Evolutionary conservation across 2,329 filamentous ascomycete species (phyloP).

Genomic region (Colletotrichum musicola): DNA sequence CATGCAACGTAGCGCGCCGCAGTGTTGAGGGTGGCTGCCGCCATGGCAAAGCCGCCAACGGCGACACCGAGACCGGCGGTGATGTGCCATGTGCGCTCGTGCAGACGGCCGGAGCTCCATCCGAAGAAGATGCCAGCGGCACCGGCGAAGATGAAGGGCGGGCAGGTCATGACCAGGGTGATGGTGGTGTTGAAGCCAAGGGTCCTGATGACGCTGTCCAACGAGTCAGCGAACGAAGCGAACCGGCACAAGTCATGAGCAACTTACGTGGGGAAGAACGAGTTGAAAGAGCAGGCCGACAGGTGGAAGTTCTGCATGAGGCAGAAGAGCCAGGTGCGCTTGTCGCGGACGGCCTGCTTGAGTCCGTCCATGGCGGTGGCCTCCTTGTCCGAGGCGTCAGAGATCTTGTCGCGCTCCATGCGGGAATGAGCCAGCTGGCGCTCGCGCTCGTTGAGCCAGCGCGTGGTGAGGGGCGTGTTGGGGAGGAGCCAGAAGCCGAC

Average conservation of each 20-base stretch:
- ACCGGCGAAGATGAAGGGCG: conserved; percentile 64
- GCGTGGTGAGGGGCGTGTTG: conserved; percentile 54
- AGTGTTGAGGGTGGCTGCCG: conserved; percentile 52
- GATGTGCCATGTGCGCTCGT: conserved; percentile 65
- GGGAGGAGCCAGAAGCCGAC: conserved; percentile 69
- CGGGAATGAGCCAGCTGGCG: conserved; percentile 60
- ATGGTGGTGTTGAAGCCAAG: conserved; percentile 62
- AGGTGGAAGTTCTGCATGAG: conserved; percentile 70
- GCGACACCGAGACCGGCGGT: conserved; percentile 56
- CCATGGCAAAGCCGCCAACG: conserved; percentile 57
- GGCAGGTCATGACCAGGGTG: conserved; percentile 65
- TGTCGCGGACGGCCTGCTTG: conserved; percentile 61
- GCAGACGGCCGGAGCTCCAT: conserved; percentile 62
- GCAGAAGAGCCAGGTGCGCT: conserved; percentile 64
- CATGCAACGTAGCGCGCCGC: conserved; percentile 56
- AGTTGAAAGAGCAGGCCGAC: conserved; percentile 60
- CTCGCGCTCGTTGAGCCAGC: conserved; percentile 61
- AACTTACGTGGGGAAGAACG: conserved; percentile 57
- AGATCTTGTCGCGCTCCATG: conserved; percentile 65
- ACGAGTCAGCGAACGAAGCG: neutral
- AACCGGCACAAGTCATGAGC: conserved; percentile 9
- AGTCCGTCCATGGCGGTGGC: conserved; percentile 61
- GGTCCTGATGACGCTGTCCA: conserved; percentile 57
- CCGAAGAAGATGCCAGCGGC: conserved; percentile 59
- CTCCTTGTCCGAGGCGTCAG: conserved; percentile 52